phyloP scores from a whole-genome alignment of 345 rosid genomes.

The Cardiospermum halicacabum region DNA sequence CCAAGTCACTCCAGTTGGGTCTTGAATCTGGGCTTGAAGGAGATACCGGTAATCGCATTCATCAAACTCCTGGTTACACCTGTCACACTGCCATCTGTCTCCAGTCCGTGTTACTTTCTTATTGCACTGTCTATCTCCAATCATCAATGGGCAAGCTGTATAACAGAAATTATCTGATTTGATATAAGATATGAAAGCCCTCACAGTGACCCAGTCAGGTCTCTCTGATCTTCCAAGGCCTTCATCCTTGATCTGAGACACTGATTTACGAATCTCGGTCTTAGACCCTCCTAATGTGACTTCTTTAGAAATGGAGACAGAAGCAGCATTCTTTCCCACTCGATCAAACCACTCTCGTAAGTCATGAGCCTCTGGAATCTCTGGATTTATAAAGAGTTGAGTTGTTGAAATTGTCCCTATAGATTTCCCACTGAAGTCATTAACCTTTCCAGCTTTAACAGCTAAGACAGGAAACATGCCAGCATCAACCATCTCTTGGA shows the following conservation, averaged over 20 bases:
- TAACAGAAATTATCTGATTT: conserved; percentile 79
- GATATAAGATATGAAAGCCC: conserved; percentile 60
- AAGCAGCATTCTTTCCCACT: conserved; percentile 56
- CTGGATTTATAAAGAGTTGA: conserved; percentile 81
- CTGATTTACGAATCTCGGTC: conserved; percentile 62
- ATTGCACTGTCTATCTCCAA: conserved; percentile 81
- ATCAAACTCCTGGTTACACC: conserved; percentile 84
- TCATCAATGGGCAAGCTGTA: conserved; percentile 85
- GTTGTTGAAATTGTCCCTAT: conserved; percentile 73
- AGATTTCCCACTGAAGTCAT: conserved; percentile 83
- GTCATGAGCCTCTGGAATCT: conserved; percentile 62
- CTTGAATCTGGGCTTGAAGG: conserved; percentile 88
- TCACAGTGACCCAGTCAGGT: conserved; percentile 85
- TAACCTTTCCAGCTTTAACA: conserved; percentile 81
- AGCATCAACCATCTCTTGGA: conserved; percentile 72
- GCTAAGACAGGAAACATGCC: conserved; percentile 70
- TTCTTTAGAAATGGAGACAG: conserved; percentile 74
- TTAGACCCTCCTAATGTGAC: conserved; percentile 43
- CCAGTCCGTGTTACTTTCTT: conserved; percentile 67
- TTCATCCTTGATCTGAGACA: conserved; percentile 79
- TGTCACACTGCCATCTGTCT: conserved; percentile 70
- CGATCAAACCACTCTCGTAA: conserved; percentile 69
- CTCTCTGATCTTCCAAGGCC: conserved; percentile 87
- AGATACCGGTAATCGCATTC: conserved; percentile 88
- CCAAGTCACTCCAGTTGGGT: conserved; percentile 78